These are phyloP conservation scores for Hypoxylon sp. DNA, from an alignment of 2,329 filamentous ascomycete genomes.

Conservation along the genomic window DNA sequence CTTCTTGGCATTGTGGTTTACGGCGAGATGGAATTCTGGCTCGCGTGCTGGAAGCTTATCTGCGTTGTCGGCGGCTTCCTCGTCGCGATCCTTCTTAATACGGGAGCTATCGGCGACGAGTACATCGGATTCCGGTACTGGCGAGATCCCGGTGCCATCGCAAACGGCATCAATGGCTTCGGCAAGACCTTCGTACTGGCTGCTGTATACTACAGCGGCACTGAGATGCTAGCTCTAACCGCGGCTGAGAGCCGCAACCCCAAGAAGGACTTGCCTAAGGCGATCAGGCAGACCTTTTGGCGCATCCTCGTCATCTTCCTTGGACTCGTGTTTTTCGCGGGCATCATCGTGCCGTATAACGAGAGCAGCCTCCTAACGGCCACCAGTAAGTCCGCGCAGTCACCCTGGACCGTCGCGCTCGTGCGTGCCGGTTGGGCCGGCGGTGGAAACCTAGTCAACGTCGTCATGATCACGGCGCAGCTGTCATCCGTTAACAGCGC, in stretches of 20 bases:
- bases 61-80: conserved; percentile 54
- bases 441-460: conserved; percentile 53
- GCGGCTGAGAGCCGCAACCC: conserved; percentile 55
- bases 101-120: conserved; percentile 55
- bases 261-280: conserved; percentile 51
- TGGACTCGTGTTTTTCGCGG: conserved; percentile 54
- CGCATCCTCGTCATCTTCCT: conserved; percentile 54
- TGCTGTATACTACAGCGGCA: conserved; percentile 56
- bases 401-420: conserved; percentile 54
- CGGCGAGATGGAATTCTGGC: conserved; percentile 54
- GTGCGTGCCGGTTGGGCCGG: conserved; percentile 51
- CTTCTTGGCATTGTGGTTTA: conserved; percentile 54
- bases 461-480: conserved; percentile 56
- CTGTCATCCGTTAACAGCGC: conserved; percentile 55
- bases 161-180: conserved; percentile 56
- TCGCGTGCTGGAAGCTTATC: conserved; percentile 55
- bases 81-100: conserved; percentile 55
- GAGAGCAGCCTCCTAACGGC: conserved; percentile 55
- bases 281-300: conserved; percentile 54
- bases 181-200: conserved; percentile 56
- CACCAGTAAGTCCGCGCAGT: conserved; percentile 51
- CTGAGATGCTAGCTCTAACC: conserved; percentile 57
- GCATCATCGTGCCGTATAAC: conserved; percentile 55
- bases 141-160: conserved; percentile 54
- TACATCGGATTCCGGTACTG: conserved; percentile 57